phyloP scores from a whole-genome alignment of 1,284 basidiomycete genomes.

The Fomitopsis pinicola region DNA sequence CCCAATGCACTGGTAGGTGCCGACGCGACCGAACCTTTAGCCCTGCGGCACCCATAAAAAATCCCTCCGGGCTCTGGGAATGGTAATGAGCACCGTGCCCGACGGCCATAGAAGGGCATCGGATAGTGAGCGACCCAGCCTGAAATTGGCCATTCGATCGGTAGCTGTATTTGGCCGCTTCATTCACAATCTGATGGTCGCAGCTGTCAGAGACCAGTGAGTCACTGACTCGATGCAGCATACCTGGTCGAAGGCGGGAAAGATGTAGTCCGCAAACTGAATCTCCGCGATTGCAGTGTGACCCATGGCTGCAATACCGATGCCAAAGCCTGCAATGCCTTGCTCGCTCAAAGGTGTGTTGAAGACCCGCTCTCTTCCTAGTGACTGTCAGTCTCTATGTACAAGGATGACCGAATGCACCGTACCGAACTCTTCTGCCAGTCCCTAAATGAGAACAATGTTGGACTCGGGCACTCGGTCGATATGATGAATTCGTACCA shows the following conservation, averaged over 20 bases:
- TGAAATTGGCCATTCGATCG: slow-evolving; percentile 84
- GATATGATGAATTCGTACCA: slow-evolving; percentile 40
- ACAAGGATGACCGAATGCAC: background rate
- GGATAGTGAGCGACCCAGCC: slow-evolving; percentile 83
- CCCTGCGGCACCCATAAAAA: slow-evolving; percentile 88
- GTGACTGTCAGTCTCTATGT: background rate
- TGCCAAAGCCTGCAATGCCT: slow-evolving; percentile 93
- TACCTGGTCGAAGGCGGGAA: slow-evolving; percentile 89
- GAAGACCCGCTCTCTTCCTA: slow-evolving; percentile 90
- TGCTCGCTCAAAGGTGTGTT: slow-evolving; percentile 94
- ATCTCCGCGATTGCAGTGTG: slow-evolving; percentile 95
- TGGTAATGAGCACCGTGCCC: slow-evolving; percentile 94
- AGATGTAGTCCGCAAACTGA: slow-evolving; percentile 86
- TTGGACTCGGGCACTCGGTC: background rate
- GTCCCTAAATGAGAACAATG: slow-evolving; percentile 41
- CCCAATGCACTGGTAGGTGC: background rate
- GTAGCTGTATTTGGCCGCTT: slow-evolving; percentile 92
- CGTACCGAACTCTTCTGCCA: slow-evolving; percentile 89
- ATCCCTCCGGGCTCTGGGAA: slow-evolving; percentile 92
- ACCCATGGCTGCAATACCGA: slow-evolving; percentile 89
- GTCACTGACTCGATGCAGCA: slow-evolving; percentile 9
- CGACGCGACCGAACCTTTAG: slow-evolving; percentile 60
- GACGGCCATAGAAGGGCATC: slow-evolving; percentile 87
- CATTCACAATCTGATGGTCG: slow-evolving; percentile 77
- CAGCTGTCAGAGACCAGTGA: background rate